These are phyloP conservation scores for Hymenotorrendiella dingleyae DNA, from an alignment of 2,329 filamentous ascomycete genomes.

Conservation along the genomic window DNA sequence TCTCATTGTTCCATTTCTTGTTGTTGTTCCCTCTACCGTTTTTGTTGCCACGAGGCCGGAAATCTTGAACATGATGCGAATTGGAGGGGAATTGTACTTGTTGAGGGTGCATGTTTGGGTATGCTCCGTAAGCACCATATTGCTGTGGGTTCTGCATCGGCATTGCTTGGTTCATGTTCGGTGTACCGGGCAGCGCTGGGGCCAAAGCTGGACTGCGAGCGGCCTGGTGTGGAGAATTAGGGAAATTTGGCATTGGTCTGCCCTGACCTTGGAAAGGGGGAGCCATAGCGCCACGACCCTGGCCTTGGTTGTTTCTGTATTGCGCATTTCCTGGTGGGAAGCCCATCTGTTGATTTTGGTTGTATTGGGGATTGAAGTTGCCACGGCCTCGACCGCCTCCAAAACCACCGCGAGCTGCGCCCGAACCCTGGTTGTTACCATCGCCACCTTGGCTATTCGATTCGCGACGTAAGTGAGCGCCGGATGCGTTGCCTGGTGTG, in stretches of 20 bases:
- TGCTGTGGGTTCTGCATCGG: constrained; percentile 49
- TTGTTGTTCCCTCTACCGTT: constrained; percentile 14
- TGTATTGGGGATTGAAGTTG: constrained; percentile 47
- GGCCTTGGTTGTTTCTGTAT: constrained; percentile 30
- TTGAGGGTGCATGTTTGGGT: constrained; percentile 30
- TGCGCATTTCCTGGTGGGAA: constrained; percentile 41
- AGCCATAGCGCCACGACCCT: constrained; percentile 45
- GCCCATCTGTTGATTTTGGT: constrained; percentile 45
- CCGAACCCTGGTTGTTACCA: constrained; percentile 53
- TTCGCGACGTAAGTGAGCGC: constrained; percentile 75
- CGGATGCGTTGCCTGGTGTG: constrained; percentile 52
- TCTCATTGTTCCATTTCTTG: constrained; percentile 19
- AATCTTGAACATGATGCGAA: constrained; percentile 15
- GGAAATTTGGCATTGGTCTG: constrained; percentile 43
- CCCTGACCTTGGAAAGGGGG: constrained; percentile 41
- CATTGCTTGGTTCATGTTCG: constrained; percentile 63
- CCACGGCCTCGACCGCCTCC: constrained; percentile 52
- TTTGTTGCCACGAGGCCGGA: constrained; percentile 10
- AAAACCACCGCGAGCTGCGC: constrained; percentile 45
- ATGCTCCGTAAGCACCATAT: constrained; percentile 36
- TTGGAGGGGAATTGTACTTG: constrained; percentile 50
- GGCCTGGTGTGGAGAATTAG: constrained; percentile 60
- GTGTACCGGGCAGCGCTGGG: constrained; percentile 61
- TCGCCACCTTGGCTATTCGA: constrained; percentile 73
- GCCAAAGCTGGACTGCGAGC: constrained; percentile 61